Base-by-base conservation (phyloP, 352 stramenopile genomes). In the Phytophthora pistaciae region DNA sequence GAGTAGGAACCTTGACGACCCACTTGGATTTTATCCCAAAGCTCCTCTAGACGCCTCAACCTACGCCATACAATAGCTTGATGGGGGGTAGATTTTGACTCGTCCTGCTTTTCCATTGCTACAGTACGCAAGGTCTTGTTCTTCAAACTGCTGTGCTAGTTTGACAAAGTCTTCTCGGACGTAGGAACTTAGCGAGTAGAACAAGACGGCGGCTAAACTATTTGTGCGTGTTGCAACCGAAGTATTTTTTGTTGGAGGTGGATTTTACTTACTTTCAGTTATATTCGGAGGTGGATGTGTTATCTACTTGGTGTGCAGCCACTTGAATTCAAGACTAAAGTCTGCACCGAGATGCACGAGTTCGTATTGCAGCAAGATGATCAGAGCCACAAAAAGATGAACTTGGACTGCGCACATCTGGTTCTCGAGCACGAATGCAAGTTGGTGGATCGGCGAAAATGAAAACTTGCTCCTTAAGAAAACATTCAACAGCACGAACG, bases 401-500 rank as follows among this genome's bases (percentile, higher is more conserved):
- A 57, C 50, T 56, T 70, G 64, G 5, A 70, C 46, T 2, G 46
- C 49, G 20, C 56, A 55, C 18, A 70, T 52, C 23, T 86, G 72
- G 2, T 54, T 78, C 55, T 78, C 59, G 31, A 86, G 64, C 57
- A 83, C 75, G 16, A 84, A 86, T 10, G 59, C 69, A 7, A 86
- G 63, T 16, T 78, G 73, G 3, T 66, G 58, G 2, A 82, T 18
- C 9, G 70, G 63, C 6, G 72, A 77, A 14, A 86, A 60, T 5
- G 38, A 46, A 5, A 84, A 70, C 27, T 70, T 75, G n/a, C 67
- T 64, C 20, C 67, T 21, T 3, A 86, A 25, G 27, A 77, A 38
- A 3, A 62, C 1, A 21, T 71, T 69, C 10, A 86, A 53, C 0
- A 20, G 16, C 13, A 77, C 21, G 11, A 84, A 71, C 3, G 75